These are phyloP conservation scores for Pterulicium gracile DNA, from an alignment of 1,284 basidiomycete species.

Conservation along the genomic window DNA sequence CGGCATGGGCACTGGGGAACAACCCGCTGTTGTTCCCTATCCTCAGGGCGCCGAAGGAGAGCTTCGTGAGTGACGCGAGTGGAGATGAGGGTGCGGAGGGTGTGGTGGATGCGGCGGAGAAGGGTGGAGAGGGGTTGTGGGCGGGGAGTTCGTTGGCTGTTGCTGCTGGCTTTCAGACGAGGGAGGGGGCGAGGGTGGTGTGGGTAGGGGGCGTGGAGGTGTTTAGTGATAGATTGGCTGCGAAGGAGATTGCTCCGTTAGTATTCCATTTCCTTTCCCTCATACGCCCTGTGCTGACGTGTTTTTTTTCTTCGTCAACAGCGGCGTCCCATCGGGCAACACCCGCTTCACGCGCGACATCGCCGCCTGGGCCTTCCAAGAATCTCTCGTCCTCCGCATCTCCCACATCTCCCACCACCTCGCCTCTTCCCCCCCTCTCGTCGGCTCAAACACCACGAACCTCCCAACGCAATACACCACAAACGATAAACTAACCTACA, in stretches of 20 bases:
- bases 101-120: conserved; percentile 55
- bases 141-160: conserved; percentile 68
- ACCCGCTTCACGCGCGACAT: conserved; percentile 64
- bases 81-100: conserved; percentile 46
- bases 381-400: conserved; percentile 73
- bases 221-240: conserved; percentile 63
- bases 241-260: conserved; percentile 52
- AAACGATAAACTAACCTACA: conserved; percentile 79
- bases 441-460: conserved; percentile 38
- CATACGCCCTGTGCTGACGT: neutral
- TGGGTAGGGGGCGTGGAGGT: conserved; percentile 79
- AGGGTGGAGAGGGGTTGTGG: conserved; percentile 66
- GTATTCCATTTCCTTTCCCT: conserved; percentile 18
- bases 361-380: conserved; percentile 87
- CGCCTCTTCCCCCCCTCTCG: no score
- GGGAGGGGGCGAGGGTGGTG: conserved; percentile 65
- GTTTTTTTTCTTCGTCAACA: conserved; percentile 7
- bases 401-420: conserved; percentile 63
- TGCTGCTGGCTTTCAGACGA: conserved; percentile 85
- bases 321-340: conserved; percentile 51
- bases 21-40: conserved; percentile 83
- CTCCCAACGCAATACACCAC: conserved; percentile 68
- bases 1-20: conserved; percentile 61
- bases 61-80: conserved; percentile 56
- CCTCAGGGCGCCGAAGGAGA: conserved; percentile 65